Base-by-base conservation (phyloP, 495 filamentous ascomycete species). In the Podospora pseudopauciseta region DNA sequence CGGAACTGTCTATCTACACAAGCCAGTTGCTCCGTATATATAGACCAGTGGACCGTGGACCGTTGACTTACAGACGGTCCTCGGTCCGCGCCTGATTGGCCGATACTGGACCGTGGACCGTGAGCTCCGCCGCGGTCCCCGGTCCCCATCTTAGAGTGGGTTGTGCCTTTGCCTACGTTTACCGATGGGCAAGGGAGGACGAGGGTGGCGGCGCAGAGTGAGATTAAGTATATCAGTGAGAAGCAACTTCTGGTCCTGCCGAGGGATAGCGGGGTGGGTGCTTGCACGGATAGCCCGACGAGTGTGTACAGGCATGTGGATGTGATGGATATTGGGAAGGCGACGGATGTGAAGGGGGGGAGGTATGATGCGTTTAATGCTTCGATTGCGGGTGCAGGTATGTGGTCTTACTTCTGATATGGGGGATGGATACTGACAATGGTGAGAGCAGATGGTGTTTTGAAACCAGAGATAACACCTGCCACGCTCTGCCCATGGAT, bases 261-360 rank as follows among this genome's bases (percentile, higher is more conserved):
- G 5, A 87, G 91, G 55, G 91, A 94, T 75, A 87, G 84, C 0
- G 76, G 73, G 49, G 82, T 81, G 32, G 91, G 91, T 3, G 85
- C 82, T 60, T 90, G 90, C 6, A 77, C 83, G 64, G 73, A 77
- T 5, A 72, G 78, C 34, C 80, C 87, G 1, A 69, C 78, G 63
- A 89, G 86, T 39, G 71, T 88, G 11, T 93, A 92, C 77, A 88
- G 91, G 23, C 89, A 93, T 65, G 86, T 87, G 26, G 91, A 94
- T 73, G 78, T 95, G 16, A 86, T 94, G 74, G 87, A 90, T 69
- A 85, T 93, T 68, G 76, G 80, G 1, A 68, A 69, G 0, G 87
- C 87, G n/a, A 92, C 90, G 0, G 81, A 93, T 80, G 81, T 94
- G 72, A 87, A 86, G 74, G 84, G 84, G 1, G 27, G 69, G 5